Evolutionary conservation across 2,329 filamentous ascomycete species (phyloP).

Genomic region (Stagonosporopsis vannaccii): DNA sequence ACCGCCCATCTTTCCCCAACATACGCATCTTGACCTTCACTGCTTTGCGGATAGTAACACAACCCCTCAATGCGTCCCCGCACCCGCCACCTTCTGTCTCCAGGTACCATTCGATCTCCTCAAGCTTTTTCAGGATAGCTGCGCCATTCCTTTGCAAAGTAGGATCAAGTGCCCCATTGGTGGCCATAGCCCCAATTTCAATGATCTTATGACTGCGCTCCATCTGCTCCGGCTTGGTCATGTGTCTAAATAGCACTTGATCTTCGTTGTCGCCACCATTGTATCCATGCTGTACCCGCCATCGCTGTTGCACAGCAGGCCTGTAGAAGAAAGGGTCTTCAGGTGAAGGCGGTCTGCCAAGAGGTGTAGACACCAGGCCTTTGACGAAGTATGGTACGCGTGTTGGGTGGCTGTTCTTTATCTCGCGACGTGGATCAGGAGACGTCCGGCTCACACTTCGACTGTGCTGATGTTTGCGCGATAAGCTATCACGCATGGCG

Average conservation of each 20-base stretch:
- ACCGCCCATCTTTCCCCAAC: background rate
- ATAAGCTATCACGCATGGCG: slow-evolving; percentile 7
- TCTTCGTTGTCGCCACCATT: background rate
- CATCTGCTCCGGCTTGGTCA: slow-evolving; percentile 27
- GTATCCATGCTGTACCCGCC: background rate
- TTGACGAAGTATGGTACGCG: slow-evolving; percentile 12
- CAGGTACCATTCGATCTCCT: slow-evolving; percentile 29
- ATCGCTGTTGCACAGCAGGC: background rate
- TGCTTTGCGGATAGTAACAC: slow-evolving; percentile 28
- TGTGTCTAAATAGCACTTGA: slow-evolving; percentile 26
- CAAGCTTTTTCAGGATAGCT: slow-evolving; percentile 20
- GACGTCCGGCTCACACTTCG: background rate
- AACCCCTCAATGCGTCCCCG: slow-evolving; percentile 28
- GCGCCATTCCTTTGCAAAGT: background rate
- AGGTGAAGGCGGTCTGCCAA: slow-evolving; percentile 24
- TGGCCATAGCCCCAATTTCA: slow-evolving; percentile 42
- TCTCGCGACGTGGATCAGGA: background rate
- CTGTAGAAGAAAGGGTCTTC: background rate
- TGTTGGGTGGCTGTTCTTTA: background rate
- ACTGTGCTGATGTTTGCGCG: slow-evolving; percentile 4
- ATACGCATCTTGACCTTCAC: slow-evolving; percentile 8
- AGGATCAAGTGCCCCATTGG: slow-evolving; percentile 15
- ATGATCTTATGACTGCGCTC: slow-evolving; percentile 34
- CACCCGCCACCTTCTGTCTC: slow-evolving; percentile 8
- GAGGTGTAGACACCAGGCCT: slow-evolving; percentile 19